These are phyloP conservation scores for Zalaria obscura DNA, from an alignment of 2,329 filamentous ascomycete species.

Conservation along the genomic window DNA sequence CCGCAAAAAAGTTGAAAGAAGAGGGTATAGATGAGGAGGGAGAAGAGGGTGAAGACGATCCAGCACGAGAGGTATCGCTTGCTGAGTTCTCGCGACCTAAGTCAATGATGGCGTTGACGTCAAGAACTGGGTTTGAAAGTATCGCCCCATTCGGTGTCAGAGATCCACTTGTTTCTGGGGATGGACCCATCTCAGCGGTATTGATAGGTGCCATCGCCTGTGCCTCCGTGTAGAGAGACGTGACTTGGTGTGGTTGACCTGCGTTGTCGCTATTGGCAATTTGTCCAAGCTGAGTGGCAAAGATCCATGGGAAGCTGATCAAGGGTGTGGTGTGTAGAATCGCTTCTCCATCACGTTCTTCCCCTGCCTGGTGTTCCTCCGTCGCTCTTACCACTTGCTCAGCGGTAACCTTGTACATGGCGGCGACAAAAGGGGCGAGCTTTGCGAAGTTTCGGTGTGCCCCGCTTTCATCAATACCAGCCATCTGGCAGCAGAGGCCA, in stretches of 20 bases:
- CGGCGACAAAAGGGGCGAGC: slow-evolving; percentile 61
- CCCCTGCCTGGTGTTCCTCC: slow-evolving; percentile 27
- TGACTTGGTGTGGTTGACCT: neutral
- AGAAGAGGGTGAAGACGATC: no score
- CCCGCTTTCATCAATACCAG: slow-evolving; percentile 33
- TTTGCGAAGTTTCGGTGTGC: slow-evolving; percentile 31
- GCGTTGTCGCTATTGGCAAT: slow-evolving; percentile 37
- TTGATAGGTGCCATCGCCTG: no score
- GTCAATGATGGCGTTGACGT: no score
- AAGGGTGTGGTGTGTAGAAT: slow-evolving; percentile 49
- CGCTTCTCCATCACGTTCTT: slow-evolving; percentile 19
- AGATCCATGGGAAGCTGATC: slow-evolving; percentile 91
- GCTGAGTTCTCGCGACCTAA: no score
- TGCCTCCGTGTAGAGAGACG: no score
- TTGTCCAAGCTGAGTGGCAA: slow-evolving; percentile 54
- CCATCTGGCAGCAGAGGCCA: slow-evolving; percentile 48
- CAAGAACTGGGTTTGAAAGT: no score
- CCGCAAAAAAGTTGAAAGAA: no score
- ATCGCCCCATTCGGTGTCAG: no score
- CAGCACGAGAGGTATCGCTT: no score
- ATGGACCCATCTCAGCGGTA: no score
- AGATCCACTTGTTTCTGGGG: no score
- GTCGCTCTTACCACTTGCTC: slow-evolving; percentile 51
- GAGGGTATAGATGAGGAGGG: no score
- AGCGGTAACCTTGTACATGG: slow-evolving; percentile 76